A percentile compares a stretch with the other conserved stretches of the same genome.
Conservation (phyloP, 805 yeast genomes). For the Scheffersomyces lignosus region DNA sequence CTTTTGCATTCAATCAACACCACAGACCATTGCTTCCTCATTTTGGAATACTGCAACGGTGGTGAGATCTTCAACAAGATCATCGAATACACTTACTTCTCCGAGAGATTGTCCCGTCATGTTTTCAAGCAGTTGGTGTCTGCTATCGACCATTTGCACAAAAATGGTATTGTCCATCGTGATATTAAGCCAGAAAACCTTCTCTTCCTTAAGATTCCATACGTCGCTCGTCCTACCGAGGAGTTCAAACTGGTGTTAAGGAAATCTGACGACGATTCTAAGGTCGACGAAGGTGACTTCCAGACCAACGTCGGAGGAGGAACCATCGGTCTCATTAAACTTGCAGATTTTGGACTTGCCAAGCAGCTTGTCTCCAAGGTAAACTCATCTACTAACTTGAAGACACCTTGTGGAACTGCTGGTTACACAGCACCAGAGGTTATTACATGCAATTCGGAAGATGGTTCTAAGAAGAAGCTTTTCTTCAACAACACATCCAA, state of each 20-base stretch:
- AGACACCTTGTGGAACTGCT: slow-evolving; percentile 76
- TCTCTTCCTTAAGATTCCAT: slow-evolving; percentile 57
- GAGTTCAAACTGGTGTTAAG: slow-evolving; percentile 34
- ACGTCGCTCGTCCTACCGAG: slow-evolving; percentile 37
- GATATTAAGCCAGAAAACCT: slow-evolving; percentile 84
- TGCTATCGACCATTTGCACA: slow-evolving; percentile 68
- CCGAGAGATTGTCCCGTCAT: slow-evolving; percentile 71
- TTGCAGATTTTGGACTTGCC: slow-evolving; percentile 72
- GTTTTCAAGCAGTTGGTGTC: slow-evolving; percentile 70
- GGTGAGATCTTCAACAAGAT: slow-evolving; percentile 83
- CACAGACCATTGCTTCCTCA: slow-evolving; percentile 55
- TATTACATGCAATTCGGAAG: slow-evolving; percentile 34
- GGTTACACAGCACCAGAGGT: slow-evolving; percentile 79
- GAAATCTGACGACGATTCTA: slow-evolving; percentile 57
- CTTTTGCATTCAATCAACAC: slow-evolving; percentile 56
- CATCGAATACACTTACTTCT: slow-evolving; percentile 72
- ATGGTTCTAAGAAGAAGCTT: slow-evolving; percentile 7
- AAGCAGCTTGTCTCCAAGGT: slow-evolving; percentile 34
- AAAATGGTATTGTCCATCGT: slow-evolving; percentile 69
- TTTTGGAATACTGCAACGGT: slow-evolving; percentile 69
- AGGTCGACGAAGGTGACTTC: slow-evolving; percentile 63
- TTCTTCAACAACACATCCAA: slow-evolving; percentile 18
- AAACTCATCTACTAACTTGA: slow-evolving; percentile 31
- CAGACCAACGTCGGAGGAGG: slow-evolving; percentile 57
- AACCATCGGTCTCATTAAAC: slow-evolving; percentile 59